A percentile compares a stretch with the other conserved stretches of the same genome.
Conservation (phyloP, 108 stramenopile genomes). For the Cyclotella baltica region DNA sequence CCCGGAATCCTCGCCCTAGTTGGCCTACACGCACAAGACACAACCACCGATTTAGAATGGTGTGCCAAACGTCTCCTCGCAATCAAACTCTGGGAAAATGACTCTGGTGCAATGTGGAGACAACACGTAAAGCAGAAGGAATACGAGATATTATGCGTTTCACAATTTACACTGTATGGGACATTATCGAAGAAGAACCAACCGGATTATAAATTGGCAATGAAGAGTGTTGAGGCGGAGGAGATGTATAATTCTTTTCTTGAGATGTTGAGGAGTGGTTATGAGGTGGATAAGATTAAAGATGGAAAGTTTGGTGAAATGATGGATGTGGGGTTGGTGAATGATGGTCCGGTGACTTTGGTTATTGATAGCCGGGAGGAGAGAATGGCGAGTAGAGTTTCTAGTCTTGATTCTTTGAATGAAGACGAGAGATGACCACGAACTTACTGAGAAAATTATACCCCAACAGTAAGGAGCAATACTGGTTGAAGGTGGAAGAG, state of each 20-base stretch:
- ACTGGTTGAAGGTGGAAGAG: too few relatives aligned
- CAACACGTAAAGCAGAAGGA: constrained; percentile 78
- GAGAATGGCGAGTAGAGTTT: constrained; percentile 12
- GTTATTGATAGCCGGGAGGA: constrained; percentile 78
- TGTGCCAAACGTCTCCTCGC: constrained; percentile 76
- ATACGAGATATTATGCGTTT: constrained; percentile 78
- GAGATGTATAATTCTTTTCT: constrained; percentile 76
- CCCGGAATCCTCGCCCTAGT: constrained; percentile 79
- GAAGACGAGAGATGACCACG: background rate
- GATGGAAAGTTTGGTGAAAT: constrained; percentile 88
- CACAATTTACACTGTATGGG: constrained; percentile 90
- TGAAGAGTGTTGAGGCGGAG: constrained; percentile 76
- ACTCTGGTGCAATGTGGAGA: constrained; percentile 70
- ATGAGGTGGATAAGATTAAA: constrained; percentile 69
- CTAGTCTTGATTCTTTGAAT: constrained; percentile 4
- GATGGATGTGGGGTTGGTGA: constrained; percentile 89
- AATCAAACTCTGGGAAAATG: constrained; percentile 86
- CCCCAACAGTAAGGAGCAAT: too few relatives aligned
- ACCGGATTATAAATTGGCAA: constrained; percentile 86
- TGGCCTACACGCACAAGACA: constrained; percentile 82
- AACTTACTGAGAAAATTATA: too few relatives aligned
- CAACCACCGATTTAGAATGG: constrained; percentile 67
- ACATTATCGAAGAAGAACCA: constrained; percentile 84
- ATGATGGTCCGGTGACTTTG: constrained; percentile 92
- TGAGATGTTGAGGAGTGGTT: constrained; percentile 62